Base-by-base conservation (phyloP, 1,139 yeast species). In the Taphrina communis region DNA sequence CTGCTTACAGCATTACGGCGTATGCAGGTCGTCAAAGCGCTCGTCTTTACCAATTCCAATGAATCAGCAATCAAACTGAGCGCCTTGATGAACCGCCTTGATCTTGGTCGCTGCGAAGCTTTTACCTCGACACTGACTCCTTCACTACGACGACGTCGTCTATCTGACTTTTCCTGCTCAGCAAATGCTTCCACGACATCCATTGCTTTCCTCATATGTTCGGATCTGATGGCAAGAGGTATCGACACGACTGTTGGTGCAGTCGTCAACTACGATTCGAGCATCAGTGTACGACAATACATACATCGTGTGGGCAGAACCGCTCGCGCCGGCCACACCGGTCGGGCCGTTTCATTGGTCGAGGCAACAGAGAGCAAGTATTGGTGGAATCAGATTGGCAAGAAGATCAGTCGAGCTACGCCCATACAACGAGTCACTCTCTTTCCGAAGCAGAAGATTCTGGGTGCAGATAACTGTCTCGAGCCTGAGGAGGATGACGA, bases 221-320 rank as follows among this genome's bases (percentile, higher is more conserved):
- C 99, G 0, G 95, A 97, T 1, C 88, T 94, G 44, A 91, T 97
- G 6, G 97, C 99, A 0, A 82, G 99, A 72, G 99, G 99, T 0
- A 79, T 95, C 50, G 98, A 94, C 78, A 88, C 90, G 66, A 88
- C 87, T 31, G 83, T 93, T 38, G 86, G 86, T 69, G 78, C 91
- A 61, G 98, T 94, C 1, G 81, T 94, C 11, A 90, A 94, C 73
- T 94, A 85, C 76, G 97, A 94, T 76, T 87, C 97, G 0, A 96
- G 97, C 0, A 88, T 84, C 72, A 96, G 93, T 72, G 84, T 91
- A 83, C 97, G 96, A 71, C 98, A 94, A 76, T 94, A 94, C 75
- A 95, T 95, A 7, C 99, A 94, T 78, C 83, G 99, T 39, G 97
- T 93, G 0, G 99, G 99, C 0, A 82, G 99, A 73, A 94, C 99